A percentile compares a stretch with the other conserved stretches of the same genome.
phyloP scores from a whole-genome alignment of 2,329 filamentous ascomycete genomes.

The Claviceps sp. region DNA sequence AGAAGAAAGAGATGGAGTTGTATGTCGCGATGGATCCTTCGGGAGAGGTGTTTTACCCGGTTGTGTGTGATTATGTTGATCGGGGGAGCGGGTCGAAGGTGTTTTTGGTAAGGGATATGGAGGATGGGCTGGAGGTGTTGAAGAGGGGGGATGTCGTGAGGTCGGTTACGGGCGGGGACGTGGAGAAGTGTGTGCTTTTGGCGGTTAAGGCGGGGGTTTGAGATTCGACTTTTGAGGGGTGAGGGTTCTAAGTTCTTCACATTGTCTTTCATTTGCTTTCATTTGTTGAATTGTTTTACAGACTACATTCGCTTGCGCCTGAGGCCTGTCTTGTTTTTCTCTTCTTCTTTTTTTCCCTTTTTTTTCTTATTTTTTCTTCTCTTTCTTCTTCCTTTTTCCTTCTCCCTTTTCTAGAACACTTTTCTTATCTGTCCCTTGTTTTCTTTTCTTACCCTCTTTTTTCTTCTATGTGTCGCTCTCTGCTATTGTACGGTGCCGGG shows the following conservation, averaged over 20 bases:
- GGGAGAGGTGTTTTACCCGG: slow-evolving; percentile 14
- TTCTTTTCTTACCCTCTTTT: neutral
- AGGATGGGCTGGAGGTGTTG: slow-evolving; percentile 11
- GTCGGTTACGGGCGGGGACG: slow-evolving; percentile 16
- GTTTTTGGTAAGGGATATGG: slow-evolving; percentile 16
- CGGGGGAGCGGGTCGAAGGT: slow-evolving; percentile 10
- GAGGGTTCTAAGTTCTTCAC: neutral
- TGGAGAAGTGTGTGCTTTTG: slow-evolving; percentile 7
- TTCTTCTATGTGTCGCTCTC: neutral
- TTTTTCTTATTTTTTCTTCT: neutral
- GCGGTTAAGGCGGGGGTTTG: neutral
- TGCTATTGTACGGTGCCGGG: too few relatives aligned
- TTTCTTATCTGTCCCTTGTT: neutral
- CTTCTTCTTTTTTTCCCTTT: neutral
- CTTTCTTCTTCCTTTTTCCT: neutral
- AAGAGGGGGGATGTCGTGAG: slow-evolving; percentile 11
- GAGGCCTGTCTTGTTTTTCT: neutral
- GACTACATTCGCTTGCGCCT: neutral
- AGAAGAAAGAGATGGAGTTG: slow-evolving; percentile 2
- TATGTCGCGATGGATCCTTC: slow-evolving; percentile 12
- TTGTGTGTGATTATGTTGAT: slow-evolving; percentile 16
- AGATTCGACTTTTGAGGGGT: neutral
- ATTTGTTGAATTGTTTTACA: too few relatives aligned
- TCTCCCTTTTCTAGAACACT: too few relatives aligned
- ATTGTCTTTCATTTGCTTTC: neutral